Base-by-base conservation (phyloP, 2,329 filamentous ascomycete species). In the Trichoderma brevicompactum region DNA sequence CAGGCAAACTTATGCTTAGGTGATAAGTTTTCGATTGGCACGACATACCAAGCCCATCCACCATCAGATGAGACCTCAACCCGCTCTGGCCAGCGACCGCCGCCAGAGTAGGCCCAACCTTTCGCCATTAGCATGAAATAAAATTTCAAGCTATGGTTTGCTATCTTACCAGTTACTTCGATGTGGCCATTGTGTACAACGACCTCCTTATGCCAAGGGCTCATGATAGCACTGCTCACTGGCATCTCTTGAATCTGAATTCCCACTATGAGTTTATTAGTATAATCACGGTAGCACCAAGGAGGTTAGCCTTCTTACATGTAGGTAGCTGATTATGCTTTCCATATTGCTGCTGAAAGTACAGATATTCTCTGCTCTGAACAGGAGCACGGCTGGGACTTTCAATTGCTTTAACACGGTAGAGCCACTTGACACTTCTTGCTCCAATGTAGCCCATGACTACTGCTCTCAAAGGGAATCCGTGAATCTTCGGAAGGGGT, bases 191-290 rank as follows among this genome's bases (percentile, higher is more conserved):
- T 80, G 69, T 90, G 87, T 0, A 89, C 76, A 36, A 89, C 80
- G 1, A 84, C 81, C n/a, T 88, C 82, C 69, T 87, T 87, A 19
- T 83, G 82, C 76, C 80, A 79, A 0, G 88, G 88, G 0, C 83
- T 79, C 85, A 90, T 90, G 70, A 90, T 89, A 19, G 88, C 88
- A 15, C 81, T 85, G 53, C 82, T 85, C 3, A 91, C 88, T 0
- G 89, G 89, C 88, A 91, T 91, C 41, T 90, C 88, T 71, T 92
- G 89, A 70, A 89, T 91, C 68, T 83, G 85, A 67, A 89, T 87
- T 0, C 86, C 88, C 52, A 86, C 85, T 69, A 84, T 83, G 8
- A 9, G n/a, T 15, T 13, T 13, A 32, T 54, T n/a, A 54, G 36
- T 38, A 28, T 32, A 34, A 8, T 5, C 3, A 41, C 52, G 4